Base-by-base conservation (phyloP, 306 rosid species). In the Crataegus laevigata region DNA sequence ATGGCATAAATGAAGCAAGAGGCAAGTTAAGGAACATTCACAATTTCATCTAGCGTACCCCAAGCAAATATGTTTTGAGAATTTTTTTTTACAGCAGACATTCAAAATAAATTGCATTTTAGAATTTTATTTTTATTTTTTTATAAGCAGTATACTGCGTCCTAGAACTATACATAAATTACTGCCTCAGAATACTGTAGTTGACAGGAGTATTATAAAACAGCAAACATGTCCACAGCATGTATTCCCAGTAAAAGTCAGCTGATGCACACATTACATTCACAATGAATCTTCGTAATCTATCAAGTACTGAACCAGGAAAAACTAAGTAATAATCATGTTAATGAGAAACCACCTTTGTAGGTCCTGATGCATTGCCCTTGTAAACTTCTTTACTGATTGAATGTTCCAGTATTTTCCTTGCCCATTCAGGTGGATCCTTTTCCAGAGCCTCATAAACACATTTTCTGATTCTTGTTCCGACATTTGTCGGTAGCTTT, bases 301-400 rank as follows among this genome's bases (percentile, higher is more conserved):
- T 59, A 40, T 73, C 38, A 26, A 40, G 11, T 58, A 34, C n/a
- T 4, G 40, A 58, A 40, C 42, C 57, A 40, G 42, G 32, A 64
- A 60, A 25, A 32, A 26, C 54, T 42, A 61, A 82, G 65, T 76
- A 61, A 76, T 66, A 68, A 75, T 5, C 81, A 85, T 15, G 78
- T 47, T 75, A 29, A 63, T 59, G 55, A 15, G 66, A 45, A 71
- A 80, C 81, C 79, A 96, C 99, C 99, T 96, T 96, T 43, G 99
- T 96, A 61, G 99, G 99, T 75, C 99, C 99, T 68, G 99, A 96
- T 24, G 99, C 99, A 74, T 96, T 96, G 81, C 99, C 98, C 87
- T 96, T 96, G 81, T 96, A 96, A 75, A 96, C 98, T 77, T 89
- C 96, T 90, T 89, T 96, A 73, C 99, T 96, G 81, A 96, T 92